Evolutionary conservation across 2,329 filamentous ascomycete species (phyloP), one percentile per base, ranked within the genome.

Genomic region (Nemania diffusa): DNA sequence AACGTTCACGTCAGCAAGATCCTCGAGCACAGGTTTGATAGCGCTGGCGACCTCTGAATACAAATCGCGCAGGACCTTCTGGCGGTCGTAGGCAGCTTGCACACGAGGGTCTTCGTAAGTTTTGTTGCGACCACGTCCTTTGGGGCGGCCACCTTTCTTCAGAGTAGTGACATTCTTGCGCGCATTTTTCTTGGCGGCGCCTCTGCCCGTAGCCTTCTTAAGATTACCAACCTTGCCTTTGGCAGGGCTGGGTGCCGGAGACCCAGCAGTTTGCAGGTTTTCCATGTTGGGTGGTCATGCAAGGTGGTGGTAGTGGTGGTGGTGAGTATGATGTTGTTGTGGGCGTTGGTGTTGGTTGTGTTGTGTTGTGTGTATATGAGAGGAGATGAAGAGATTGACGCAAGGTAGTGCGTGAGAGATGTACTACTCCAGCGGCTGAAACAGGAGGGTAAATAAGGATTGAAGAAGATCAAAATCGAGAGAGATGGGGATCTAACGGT

Each of bases 1-100:
- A 65, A 90, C 79, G 58, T 82, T 85, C 37, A 88, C 84, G 60
- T 88, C 85, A 20, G 89, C 88, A 22, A 93, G 82, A 74, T 92
- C 89, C 65, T 89, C 87, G 15, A 92, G 81, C 9, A 88, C 84
- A 17, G 87, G 86, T 77, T 91, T 92, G 72, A 91, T 79, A 32
- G 86, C 83, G 72, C 87, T 85, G 65, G 88, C 84, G 58, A 92
- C 85, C 65, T 85, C 81, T n/a, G 87, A 84, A 78, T 88, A 92
- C 26, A 84, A 83, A 63, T 88, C 87, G 77, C 90, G 90, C 73
- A 92, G 82, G 72, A 91, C 86, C 71, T 90, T 84, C 75, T 90
- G 87, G 62, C 91, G 88, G 76, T 89, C 87, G 71, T 87, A 86
- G 64, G 84, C 83, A 57, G 86, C 86, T 75, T 89, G 87, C 60